Conservation (phyloP, 2,329 filamentous ascomycete species). For the Pseudophaeomoniella oleicola region DNA sequence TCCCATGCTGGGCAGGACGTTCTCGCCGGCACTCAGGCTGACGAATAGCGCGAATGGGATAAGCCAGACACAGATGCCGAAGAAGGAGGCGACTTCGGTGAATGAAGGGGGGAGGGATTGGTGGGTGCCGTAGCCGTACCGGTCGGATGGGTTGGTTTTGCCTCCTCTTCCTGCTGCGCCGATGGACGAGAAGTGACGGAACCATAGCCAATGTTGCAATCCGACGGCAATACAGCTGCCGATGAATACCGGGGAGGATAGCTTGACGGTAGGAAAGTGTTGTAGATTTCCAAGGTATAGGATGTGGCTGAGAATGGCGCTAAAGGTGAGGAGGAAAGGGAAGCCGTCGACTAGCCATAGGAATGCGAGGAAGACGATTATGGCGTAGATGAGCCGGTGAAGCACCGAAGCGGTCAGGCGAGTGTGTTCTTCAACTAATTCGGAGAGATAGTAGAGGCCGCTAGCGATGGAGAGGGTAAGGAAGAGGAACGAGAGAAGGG, state of each 20-base stretch:
- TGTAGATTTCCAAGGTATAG: conserved; percentile 82
- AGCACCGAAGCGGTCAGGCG: conserved; percentile 83
- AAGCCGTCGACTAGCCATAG: conserved; percentile 76
- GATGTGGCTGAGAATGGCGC: conserved; percentile 68
- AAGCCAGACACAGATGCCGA: conserved; percentile 91
- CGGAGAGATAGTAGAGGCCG: conserved; percentile 96
- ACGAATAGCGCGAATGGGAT: conserved; percentile 94
- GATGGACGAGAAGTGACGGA: conserved; percentile 69
- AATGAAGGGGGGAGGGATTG: conserved; percentile 53
- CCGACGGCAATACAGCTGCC: conserved; percentile 73
- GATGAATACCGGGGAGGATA: conserved; percentile 77
- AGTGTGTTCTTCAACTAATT: conserved; percentile 95
- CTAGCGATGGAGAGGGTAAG: conserved; percentile 94
- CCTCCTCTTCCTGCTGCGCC: conserved; percentile 30
- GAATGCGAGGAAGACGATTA: conserved; percentile 59
- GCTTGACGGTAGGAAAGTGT: conserved; percentile 61
- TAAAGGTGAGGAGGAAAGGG: conserved; percentile 55
- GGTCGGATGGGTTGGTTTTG: conserved; percentile 37
- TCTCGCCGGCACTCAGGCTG: conserved; percentile 83
- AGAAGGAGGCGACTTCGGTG: conserved; percentile 89
- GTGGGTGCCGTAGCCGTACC: conserved; percentile 26
- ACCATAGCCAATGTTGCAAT: conserved; percentile 90
- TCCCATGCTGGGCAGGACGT: conserved; percentile 85
- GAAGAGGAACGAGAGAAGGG: conserved; percentile 81
- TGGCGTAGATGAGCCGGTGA: conserved; percentile 66